phyloP scores from a whole-genome alignment of 2,329 filamentous ascomycete genomes.

The Chaetomium olivaceum region DNA sequence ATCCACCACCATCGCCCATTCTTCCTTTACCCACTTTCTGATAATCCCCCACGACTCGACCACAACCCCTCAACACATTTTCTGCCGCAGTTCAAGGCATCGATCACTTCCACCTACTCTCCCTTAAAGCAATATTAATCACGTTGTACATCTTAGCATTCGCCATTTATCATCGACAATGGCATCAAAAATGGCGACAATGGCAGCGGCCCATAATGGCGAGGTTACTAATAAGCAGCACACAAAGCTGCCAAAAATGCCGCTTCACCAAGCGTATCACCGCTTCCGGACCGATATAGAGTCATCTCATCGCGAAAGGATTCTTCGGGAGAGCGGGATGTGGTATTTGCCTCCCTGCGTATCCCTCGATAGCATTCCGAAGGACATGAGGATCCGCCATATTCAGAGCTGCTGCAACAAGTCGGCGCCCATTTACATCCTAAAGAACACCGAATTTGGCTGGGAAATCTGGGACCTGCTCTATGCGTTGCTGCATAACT shows the following conservation, averaged over 20 bases:
- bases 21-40: no score
- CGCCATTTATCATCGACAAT: neutral
- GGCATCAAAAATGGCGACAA: neutral
- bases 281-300: neutral
- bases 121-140: no score
- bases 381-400: neutral
- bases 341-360: neutral
- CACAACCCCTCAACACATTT: no score
- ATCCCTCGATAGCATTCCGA: neutral
- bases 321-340: neutral
- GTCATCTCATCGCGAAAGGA: neutral
- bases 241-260: neutral
- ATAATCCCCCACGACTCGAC: no score
- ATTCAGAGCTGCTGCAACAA: conserved; percentile 7
- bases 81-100: no score
- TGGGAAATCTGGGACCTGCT: neutral
- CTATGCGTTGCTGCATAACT: neutral
- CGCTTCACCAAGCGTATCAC: neutral
- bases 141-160: no score
- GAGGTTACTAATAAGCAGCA: neutral
- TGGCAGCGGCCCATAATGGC: neutral
- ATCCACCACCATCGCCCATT: no score
- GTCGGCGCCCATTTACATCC: conserved; percentile 2
- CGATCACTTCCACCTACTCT: no score
- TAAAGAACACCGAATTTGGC: neutral